These are phyloP conservation scores for Fabrea salina DNA, from an alignment of 169 alveolate species.

Conservation along the genomic window DNA sequence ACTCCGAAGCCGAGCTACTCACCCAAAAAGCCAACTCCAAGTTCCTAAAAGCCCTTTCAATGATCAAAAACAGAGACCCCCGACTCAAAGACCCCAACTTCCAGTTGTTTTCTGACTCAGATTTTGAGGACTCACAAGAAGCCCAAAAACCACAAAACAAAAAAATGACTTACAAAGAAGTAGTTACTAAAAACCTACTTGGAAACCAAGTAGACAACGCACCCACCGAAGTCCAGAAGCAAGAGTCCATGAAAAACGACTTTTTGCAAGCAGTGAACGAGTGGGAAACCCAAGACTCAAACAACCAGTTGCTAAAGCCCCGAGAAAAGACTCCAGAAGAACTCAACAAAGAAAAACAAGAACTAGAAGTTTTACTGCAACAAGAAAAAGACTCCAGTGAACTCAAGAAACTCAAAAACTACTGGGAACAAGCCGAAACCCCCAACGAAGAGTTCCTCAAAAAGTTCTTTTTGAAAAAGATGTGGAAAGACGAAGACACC, in stretches of 20 bases:
- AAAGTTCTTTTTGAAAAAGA: neutral
- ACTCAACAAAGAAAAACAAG: neutral
- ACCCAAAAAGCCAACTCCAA: slow-evolving; percentile 12
- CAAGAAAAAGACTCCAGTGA: neutral
- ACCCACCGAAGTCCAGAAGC: neutral
- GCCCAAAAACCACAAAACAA: neutral
- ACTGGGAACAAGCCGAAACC: neutral
- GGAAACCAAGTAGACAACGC: neutral
- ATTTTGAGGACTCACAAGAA: slow-evolving; percentile 10
- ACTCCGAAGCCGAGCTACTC: slow-evolving; percentile 22
- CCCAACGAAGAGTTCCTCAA: slow-evolving; percentile 5
- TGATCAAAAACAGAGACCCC: slow-evolving; percentile 17
- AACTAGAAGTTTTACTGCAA: neutral
- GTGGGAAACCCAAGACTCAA: neutral
- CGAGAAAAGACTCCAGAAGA: neutral
- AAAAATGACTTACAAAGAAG: slow-evolving; percentile 8
- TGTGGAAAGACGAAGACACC: slow-evolving; percentile 22
- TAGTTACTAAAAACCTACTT: neutral
- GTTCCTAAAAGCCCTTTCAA: neutral
- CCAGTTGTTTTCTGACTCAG: neutral
- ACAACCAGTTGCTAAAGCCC: neutral
- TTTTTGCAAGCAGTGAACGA: neutral
- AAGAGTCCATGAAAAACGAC: neutral
- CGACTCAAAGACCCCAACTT: slow-evolving; percentile 12
- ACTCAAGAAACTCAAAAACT: neutral